These are phyloP conservation scores for Saccharomycopsis babjevae DNA, from an alignment of 805 yeast genomes.

Conservation along the genomic window DNA sequence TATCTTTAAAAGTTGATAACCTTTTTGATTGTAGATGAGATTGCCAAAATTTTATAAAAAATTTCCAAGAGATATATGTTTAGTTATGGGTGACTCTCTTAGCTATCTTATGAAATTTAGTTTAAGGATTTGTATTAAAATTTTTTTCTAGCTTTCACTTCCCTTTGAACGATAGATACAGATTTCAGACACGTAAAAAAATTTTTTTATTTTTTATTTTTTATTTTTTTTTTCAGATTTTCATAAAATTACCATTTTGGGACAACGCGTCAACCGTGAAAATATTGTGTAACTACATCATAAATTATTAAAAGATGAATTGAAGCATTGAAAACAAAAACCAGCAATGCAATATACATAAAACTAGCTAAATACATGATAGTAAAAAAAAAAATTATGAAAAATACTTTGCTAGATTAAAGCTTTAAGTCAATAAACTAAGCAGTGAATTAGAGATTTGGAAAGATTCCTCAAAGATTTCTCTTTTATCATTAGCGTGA, in stretches of 20 bases:
- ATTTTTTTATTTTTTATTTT: not conserved
- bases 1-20: too few relatives aligned
- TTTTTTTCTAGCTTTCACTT: not conserved
- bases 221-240: not conserved
- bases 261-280: not conserved
- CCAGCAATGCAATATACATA: not conserved
- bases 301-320: not conserved
- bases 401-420: not conserved
- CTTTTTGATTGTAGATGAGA: too few relatives aligned
- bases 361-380: not conserved
- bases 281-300: not conserved
- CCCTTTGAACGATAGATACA: not conserved
- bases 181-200: not conserved
- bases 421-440: not conserved
- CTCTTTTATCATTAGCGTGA: not conserved
- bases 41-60: not conserved
- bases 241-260: not conserved
- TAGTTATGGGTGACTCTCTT: too few relatives aligned
- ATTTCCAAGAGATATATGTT: too few relatives aligned
- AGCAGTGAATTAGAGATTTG: not conserved
- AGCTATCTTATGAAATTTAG: too few relatives aligned
- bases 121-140: not conserved
- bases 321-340: not conserved
- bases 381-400: not conserved
- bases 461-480: not conserved